Conservation (phyloP, 345 rosid genomes). For the Raphanus raphanistrum region DNA sequence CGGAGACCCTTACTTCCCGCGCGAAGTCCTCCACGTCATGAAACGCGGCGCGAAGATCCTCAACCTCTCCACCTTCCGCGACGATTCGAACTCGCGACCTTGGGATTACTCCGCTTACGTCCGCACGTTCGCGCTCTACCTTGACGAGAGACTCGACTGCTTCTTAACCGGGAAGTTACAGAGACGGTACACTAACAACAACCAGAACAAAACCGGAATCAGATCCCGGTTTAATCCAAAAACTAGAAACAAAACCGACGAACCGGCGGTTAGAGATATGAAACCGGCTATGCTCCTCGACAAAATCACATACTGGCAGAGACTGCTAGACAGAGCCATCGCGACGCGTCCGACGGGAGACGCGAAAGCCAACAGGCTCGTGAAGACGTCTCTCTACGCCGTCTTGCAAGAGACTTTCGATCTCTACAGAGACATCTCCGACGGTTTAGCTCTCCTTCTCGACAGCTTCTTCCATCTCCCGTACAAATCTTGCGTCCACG, state of each 20-base stretch:
- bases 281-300: conserved; percentile 64
- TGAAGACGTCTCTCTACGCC: conserved; percentile 51
- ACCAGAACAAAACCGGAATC: conserved; percentile 26
- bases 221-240: conserved; percentile 26
- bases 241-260: conserved; percentile 11
- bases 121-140: conserved; percentile 61
- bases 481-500: conserved; percentile 56
- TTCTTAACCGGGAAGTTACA: conserved; percentile 69
- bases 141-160: conserved; percentile 77
- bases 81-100: conserved; percentile 65
- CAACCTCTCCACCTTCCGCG: conserved; percentile 68
- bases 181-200: conserved; percentile 37
- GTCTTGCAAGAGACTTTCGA: conserved; percentile 72
- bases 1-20: conserved; percentile 74
- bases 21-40: conserved; percentile 70
- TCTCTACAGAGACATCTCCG: conserved; percentile 68
- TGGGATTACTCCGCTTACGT: conserved; percentile 77
- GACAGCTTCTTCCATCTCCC: conserved; percentile 76
- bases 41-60: conserved; percentile 75
- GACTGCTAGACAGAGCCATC: conserved; percentile 68
- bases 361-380: conserved; percentile 55
- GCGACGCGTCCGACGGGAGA: conserved; percentile 63
- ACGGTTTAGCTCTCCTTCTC: conserved; percentile 56
- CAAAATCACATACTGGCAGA: conserved; percentile 65
- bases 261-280: conserved; percentile 52